These are phyloP conservation scores for Tylopilus sp. DNA, from an alignment of 768 basidiomycete genomes.

Conservation along the genomic window DNA sequence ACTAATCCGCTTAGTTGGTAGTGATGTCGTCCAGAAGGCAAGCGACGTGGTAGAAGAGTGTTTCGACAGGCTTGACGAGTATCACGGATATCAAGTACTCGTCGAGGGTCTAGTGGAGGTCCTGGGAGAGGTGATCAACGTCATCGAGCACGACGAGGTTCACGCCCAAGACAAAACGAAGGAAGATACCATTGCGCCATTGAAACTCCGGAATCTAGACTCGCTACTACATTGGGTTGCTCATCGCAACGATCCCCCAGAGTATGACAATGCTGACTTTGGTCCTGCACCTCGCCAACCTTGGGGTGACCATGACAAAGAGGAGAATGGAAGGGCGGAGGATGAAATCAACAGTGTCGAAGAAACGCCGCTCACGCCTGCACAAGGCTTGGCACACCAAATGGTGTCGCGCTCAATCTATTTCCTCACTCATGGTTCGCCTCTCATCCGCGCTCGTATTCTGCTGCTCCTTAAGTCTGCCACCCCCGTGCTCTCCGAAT, in stretches of 20 bases:
- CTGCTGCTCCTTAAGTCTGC: constrained; percentile 71
- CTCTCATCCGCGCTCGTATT: constrained; percentile 82
- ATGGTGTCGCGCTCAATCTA: constrained; percentile 85
- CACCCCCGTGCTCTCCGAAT: constrained; percentile 66
- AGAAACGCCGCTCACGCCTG: constrained; percentile 55
- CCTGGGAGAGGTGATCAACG: constrained; percentile 77
- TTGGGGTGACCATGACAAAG: constrained; percentile 44
- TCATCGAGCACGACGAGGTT: constrained; percentile 58
- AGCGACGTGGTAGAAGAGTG: constrained; percentile 96
- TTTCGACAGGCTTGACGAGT: constrained; percentile 94
- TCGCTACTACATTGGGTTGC: constrained; percentile 66
- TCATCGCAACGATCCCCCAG: constrained; percentile 36
- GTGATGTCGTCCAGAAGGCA: constrained; percentile 82
- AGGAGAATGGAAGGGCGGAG: constrained; percentile 24
- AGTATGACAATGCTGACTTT: constrained; percentile 45
- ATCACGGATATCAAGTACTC: constrained; percentile 84
- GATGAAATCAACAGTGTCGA: constrained; percentile 27
- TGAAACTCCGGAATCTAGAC: constrained; percentile 39
- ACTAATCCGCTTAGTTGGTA: constrained; percentile 83
- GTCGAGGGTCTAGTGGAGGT: constrained; percentile 89
- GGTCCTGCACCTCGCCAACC: constrained; percentile 57
- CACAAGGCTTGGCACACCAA: constrained; percentile 74
- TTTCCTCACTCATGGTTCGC: constrained; percentile 88
- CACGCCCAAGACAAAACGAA: constrained; percentile 20
- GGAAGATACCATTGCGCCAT: constrained; percentile 12